phyloP scores from a whole-genome alignment of 23 red algal species.

The Gracilaria domingensis region DNA sequence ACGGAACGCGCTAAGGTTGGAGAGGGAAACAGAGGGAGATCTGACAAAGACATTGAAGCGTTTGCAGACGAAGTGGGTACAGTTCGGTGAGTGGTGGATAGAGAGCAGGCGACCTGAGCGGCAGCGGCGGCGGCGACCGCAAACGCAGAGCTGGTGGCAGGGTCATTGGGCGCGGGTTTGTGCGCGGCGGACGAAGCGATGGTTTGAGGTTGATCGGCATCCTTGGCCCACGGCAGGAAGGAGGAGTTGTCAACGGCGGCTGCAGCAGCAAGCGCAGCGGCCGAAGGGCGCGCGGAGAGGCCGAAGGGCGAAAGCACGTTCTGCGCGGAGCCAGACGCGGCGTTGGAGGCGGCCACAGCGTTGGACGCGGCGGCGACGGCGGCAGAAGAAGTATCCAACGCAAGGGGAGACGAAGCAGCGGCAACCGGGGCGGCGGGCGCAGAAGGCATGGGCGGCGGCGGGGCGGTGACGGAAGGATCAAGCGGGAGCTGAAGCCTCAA shows the following conservation, averaged over 20 bases:
- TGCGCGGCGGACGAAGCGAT: background rate
- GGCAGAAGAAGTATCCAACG: background rate
- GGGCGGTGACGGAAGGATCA: background rate
- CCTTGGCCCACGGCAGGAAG: background rate
- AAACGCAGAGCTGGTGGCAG: background rate
- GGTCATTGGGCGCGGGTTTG: background rate
- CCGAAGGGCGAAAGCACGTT: slow-evolving; percentile 36
- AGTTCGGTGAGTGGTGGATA: background rate
- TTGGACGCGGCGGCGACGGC: background rate
- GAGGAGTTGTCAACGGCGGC: background rate
- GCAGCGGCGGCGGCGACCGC: background rate
- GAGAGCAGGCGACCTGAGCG: background rate
- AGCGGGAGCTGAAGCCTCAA: slow-evolving; percentile 20
- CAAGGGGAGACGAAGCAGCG: background rate
- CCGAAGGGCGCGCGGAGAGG: background rate
- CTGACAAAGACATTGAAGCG: background rate
- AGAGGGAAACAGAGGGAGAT: background rate
- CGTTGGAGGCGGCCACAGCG: background rate
- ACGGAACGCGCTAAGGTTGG: background rate
- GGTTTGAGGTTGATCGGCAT: background rate
- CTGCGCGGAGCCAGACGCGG: background rate
- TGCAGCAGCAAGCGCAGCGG: background rate
- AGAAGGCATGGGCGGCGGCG: background rate
- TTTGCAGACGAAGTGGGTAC: background rate
- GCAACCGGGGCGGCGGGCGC: no score